Evolutionary conservation across 495 filamentous ascomycete genomes (phyloP).

Genomic region (Oidiodendron maius): DNA sequence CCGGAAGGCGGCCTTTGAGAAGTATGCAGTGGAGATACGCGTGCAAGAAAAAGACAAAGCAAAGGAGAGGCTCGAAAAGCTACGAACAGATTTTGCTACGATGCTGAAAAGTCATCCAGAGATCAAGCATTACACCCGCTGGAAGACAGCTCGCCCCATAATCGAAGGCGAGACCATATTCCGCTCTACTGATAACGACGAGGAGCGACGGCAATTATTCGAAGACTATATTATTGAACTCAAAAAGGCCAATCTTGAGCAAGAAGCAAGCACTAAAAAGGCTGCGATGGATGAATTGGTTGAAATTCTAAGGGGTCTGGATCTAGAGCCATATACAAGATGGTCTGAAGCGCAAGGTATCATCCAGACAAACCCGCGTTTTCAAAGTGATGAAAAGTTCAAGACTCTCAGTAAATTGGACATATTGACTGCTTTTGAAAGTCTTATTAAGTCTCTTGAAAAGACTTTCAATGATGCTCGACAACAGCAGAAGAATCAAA

Average conservation of each 20-base stretch:
- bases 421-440: conserved; percentile 87
- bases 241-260: conserved; percentile 69
- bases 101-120: conserved; percentile 97
- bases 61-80: conserved; percentile 89
- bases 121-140: conserved; percentile 95
- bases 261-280: conserved; percentile 64
- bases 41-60: conserved; percentile 91
- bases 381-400: conserved; percentile 85
- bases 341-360: conserved; percentile 87
- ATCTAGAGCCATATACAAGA: conserved; percentile 88
- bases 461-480: conserved; percentile 82
- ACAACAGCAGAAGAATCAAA: conserved; percentile 78
- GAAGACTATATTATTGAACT: conserved; percentile 88
- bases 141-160: conserved; percentile 93
- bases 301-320: conserved; percentile 71
- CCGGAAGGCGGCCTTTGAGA: conserved; percentile 88
- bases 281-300: conserved; percentile 83
- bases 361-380: conserved; percentile 72
- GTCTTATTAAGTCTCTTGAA: conserved; percentile 88
- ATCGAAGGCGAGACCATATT: conserved; percentile 96
- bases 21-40: conserved; percentile 86
- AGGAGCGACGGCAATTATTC: conserved; percentile 86
- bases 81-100: conserved; percentile 87
- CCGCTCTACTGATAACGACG: conserved; percentile 80
- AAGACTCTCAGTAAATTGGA: conserved; percentile 81